Base-by-base conservation (phyloP, 1,284 basidiomycete species). In the Apiotrichum sp. region DNA sequence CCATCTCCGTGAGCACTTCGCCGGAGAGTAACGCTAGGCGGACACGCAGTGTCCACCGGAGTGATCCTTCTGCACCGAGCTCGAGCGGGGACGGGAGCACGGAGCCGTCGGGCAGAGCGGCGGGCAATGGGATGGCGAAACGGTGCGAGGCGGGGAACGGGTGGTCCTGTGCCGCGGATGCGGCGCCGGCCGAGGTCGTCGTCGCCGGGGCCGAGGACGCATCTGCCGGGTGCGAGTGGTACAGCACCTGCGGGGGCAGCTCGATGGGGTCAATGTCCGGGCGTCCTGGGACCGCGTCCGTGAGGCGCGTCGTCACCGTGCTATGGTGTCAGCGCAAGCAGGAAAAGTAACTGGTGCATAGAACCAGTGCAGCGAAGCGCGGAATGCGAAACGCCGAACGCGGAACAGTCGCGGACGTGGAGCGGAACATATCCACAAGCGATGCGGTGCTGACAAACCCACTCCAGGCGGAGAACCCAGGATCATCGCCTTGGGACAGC, bases 31-130 rank as follows among this genome's bases (percentile, higher is more conserved):
- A 55, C 2, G 54, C 40, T 4, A 73, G 65, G 4, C 35, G 52
- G 14, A 71, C 69, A n/a, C 46, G 44, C 7, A 75, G 50, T 1
- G 59, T 38, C 64, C 66, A 75, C 8, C 60, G 57, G 38, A 75
- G 57, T 33, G 59, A 62, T n/a, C 64, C 56, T 8, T 46, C 60
- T 0, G 58, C 38, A 10, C 65, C 58, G 8, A 75, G 62, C 47
- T 75, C 67, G 29, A 75, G 65, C n/a, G 68, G 65, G 1, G 69
- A 70, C 2, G 73, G 73, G 10, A 75, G 53, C 4, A 57, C 40
- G 7, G 40, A 47, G 29, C 53, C 58, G 36, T 53, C 46, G 6
- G 44, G 13, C 6, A 65, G 47, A 5, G 53, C 35, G 7, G 59
- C 22, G 3, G 70, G 71, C 14, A 73, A 65, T 3, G 65, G 58